Conservation (phyloP, 306 rosid species). For the Urtica urens region DNA sequence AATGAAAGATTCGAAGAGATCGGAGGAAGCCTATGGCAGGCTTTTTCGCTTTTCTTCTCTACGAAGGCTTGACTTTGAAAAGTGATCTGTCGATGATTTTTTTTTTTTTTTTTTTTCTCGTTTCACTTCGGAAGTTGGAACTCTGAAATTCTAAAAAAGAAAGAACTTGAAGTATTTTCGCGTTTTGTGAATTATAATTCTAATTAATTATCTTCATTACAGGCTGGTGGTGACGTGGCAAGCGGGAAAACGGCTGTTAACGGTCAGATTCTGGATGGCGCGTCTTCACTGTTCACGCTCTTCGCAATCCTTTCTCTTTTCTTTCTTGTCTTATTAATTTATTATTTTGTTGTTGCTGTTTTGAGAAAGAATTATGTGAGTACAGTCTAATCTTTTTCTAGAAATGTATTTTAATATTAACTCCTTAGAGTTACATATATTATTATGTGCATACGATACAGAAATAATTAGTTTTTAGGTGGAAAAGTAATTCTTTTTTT, state of each 20-base stretch:
- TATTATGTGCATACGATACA: too few species aligned
- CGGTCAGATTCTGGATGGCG: conserved; percentile 15
- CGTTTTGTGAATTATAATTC: neutral
- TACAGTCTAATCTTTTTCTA: too few species aligned
- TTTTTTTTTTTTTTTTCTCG: neutral
- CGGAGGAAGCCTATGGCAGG: too few species aligned
- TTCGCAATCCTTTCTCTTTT: neutral
- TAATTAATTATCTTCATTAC: neutral
- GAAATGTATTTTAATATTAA: too few species aligned
- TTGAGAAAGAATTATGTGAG: too few species aligned
- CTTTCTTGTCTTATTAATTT: neutral
- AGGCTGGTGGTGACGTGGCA: conserved; percentile 4
- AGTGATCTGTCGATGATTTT: neutral
- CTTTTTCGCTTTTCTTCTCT: neutral
- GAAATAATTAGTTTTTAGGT: too few species aligned
- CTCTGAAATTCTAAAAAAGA: too few species aligned
- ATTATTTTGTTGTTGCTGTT: neutral
- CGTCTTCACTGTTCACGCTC: neutral
- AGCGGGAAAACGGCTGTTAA: conserved; percentile 1
- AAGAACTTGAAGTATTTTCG: too few species aligned
- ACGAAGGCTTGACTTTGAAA: neutral
- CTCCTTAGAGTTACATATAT: too few species aligned
- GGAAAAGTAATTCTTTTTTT: too few species aligned
- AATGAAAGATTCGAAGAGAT: too few species aligned
- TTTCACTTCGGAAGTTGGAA: neutral